Evolutionary conservation across 2,329 filamentous ascomycete species (phyloP), one percentile per base, ranked within the genome.

Genomic region (Harringtonia aguacate): DNA sequence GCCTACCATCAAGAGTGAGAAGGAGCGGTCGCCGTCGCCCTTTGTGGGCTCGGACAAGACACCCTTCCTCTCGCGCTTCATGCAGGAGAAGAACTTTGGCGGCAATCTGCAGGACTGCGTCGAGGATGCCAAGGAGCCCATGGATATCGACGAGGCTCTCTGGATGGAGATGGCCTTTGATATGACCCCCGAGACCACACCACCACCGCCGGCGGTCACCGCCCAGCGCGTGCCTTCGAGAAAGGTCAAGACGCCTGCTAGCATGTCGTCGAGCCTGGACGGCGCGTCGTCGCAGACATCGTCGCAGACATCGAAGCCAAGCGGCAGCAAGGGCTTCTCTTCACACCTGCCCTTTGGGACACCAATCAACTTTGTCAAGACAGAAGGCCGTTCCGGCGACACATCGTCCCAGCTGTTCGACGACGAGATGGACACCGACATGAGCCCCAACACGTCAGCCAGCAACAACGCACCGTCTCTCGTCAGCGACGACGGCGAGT

Each of bases 401-500:
- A 57, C 62, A 22, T 57, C 61, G 36, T 55, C n/a, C n/a, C n/a
- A 69, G 33, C 72, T 72, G 50, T 46, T 40, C 14, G 71, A 71
- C 43, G 63, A 69, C 37, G 48, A 45, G 24, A 68, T 78, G 56
- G 75, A 79, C 44, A 68, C 70, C 38, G 77, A 84, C 43, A 61
- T 85, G 46, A 86, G 81, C 54, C 83, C 83, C 6, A 78, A 79
- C 53, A 83, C 81, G 0, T 63, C 80, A 36, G 70, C 81, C 41
- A 84, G 81, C 59, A 86, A 86, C 60, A 84, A 85, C 52, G 83
- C 84, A 9, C 84, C 84, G 20, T 87, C 82, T 53, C 70, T 89
- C 39, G 83, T 88, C 56, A 86, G 83, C 61, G 84, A 89, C 61
- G 83, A 87, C 56, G 81, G 83, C 53, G 84, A 87, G 57, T 86